Evolutionary conservation across 1,139 yeast genomes (phyloP).

Genomic region (Lodderomyces metapsilosis): DNA sequence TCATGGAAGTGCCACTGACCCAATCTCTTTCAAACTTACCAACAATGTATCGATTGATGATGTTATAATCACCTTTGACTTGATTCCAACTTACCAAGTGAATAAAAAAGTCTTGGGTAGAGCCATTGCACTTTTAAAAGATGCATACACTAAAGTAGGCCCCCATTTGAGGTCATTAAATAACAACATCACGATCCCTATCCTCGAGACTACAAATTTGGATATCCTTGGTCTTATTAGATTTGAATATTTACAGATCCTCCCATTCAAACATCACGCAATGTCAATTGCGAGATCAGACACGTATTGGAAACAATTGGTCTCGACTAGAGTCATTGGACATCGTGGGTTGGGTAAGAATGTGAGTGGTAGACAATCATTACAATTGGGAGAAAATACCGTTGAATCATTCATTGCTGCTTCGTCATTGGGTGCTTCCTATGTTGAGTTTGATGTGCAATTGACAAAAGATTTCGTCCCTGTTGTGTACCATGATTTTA

Average conservation of each 20-base stretch:
- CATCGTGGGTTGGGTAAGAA: conserved; percentile 96
- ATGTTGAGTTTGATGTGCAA: conserved; percentile 96
- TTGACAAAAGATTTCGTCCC: conserved; percentile 91
- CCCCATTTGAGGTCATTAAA: conserved; percentile 66
- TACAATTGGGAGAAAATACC: conserved; percentile 95
- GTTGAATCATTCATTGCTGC: conserved; percentile 96
- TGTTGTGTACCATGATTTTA: conserved; percentile 91
- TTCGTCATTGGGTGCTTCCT: conserved; percentile 88
- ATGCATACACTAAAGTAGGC: conserved; percentile 70
- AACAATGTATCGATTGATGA: conserved; percentile 49
- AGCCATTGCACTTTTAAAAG: conserved; percentile 74
- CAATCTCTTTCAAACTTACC: conserved; percentile 69
- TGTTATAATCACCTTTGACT: conserved; percentile 72
- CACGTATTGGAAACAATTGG: conserved; percentile 90
- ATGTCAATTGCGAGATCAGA: conserved; percentile 70
- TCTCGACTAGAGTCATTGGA: conserved; percentile 89
- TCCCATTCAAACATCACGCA: conserved; percentile 71
- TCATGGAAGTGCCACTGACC: conserved; percentile 76
- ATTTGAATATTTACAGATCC: conserved; percentile 73
- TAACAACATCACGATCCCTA: conserved; percentile 70
- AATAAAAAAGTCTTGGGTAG: conserved; percentile 67
- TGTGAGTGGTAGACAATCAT: conserved; percentile 62
- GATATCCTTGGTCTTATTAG: conserved; percentile 75
- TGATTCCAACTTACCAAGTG: conserved; percentile 83
- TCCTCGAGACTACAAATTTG: conserved; percentile 67